Base-by-base conservation (phyloP, 1,284 basidiomycete genomes). In the Chalciporus piperatoides region DNA sequence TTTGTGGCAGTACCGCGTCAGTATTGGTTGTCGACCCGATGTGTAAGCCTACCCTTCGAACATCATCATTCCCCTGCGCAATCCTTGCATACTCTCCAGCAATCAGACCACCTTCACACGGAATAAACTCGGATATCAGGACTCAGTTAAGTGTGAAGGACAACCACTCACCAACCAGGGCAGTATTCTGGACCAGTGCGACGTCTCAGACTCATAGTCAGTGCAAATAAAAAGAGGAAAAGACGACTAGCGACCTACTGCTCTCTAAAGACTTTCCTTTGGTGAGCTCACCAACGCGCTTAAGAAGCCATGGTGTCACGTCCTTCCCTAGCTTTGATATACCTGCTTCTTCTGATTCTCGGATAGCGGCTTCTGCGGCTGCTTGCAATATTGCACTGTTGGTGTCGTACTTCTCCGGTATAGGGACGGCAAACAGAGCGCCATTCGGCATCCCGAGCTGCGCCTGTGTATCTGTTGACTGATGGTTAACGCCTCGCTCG, bases 221-320 rank as follows among this genome's bases (percentile, higher is more conserved):
- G 32, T 19, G 4, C 38, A 12, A 25, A 36, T n/a, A 19, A 4
- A 14, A 41, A 35, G 36, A 23, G 32, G 43, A n/a, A 17, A 0
- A 19, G 19, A 6, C 0, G 30, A 37, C 21, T 14, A 12, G n/a
- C 35, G 33, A 30, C 33, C 75, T 79, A 89, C 86, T 90, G 58
- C 80, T 85, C 36, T 76, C 71, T 45, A 95, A 70, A 2, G 92
- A 92, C 52, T 73, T 75, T 3, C 92, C 91, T 35, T 77, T 64
- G 0, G 90, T 93, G 41, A 99, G 73, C 65, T 97, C 86, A 7
- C 80, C 80, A 2, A 99, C 87, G 15, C 95, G 82, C 50, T 79
- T 77, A 25, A 99, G 75, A 10, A 99, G 75, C 96, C 96, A 99
- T 3, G 97, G 97, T 1, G 97, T 99, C 9, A 83, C 94, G 55